phyloP scores from a whole-genome alignment of 495 filamentous ascomycete genomes.

The Daldinia decipiens region DNA sequence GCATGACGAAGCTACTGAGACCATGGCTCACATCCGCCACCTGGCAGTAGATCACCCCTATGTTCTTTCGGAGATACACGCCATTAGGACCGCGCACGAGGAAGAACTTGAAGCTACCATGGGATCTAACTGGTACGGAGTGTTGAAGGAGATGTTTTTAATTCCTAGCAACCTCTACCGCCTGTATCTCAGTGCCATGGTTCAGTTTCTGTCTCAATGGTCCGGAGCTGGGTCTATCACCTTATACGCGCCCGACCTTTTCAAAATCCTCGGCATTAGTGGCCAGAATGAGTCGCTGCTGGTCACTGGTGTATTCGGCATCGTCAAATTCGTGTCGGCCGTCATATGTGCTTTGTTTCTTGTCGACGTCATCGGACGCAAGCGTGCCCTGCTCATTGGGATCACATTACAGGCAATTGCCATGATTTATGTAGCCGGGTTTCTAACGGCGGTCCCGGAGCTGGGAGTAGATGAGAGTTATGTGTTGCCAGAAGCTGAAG shows the following conservation, averaged over 20 bases:
- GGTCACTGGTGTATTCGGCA: conserved; percentile 74
- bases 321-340: conserved; percentile 73
- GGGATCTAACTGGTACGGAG: conserved; percentile 63
- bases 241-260: conserved; percentile 73
- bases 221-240: conserved; percentile 76
- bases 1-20: conserved; percentile 56
- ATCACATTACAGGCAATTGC: conserved; percentile 70
- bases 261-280: conserved; percentile 69
- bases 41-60: conserved; percentile 61
- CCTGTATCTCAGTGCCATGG: conserved; percentile 66
- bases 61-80: conserved; percentile 60
- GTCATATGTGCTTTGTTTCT: conserved; percentile 75
- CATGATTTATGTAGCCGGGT: conserved; percentile 76
- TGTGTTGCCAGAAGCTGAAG: conserved; percentile 44
- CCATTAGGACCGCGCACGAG: conserved; percentile 60
- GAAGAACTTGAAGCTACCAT: conserved; percentile 67
- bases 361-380: conserved; percentile 78
- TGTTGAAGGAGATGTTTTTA: conserved; percentile 69
- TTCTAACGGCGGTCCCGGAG: conserved; percentile 65
- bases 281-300: conserved; percentile 71
- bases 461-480: conserved; percentile 52
- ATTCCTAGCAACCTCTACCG: conserved; percentile 71
- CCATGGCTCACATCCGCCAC: conserved; percentile 61
- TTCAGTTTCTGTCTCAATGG: conserved; percentile 73
- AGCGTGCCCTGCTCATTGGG: conserved; percentile 71